These are phyloP conservation scores for Scleroderma citrinum DNA, from an alignment of 768 basidiomycete species.

Conservation along the genomic window DNA sequence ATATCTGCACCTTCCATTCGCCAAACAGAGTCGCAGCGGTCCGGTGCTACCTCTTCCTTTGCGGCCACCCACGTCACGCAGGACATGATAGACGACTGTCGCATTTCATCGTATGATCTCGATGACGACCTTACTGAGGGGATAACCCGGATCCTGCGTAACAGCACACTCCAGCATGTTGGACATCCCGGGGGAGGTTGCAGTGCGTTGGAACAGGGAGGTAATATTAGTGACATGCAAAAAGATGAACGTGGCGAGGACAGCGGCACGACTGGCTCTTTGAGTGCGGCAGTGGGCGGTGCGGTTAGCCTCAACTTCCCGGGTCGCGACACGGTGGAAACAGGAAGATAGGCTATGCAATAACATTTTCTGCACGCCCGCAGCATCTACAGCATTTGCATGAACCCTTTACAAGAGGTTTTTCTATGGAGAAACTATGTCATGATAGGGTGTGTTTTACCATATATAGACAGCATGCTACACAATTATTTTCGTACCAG, in stretches of 20 bases:
- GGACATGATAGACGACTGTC: slow-evolving; percentile 18
- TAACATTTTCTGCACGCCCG: neutral
- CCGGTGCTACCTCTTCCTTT: neutral
- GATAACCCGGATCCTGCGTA: neutral
- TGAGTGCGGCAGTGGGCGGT: neutral
- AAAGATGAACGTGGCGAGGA: neutral
- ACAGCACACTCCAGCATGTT: neutral
- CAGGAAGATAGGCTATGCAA: neutral
- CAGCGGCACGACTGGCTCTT: neutral
- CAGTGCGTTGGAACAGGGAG: no score
- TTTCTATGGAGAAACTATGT: no score
- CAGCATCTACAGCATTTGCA: neutral
- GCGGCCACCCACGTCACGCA: slow-evolving; percentile 19
- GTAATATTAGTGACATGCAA: no score
- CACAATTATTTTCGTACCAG: neutral
- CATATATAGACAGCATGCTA: neutral
- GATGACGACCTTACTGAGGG: slow-evolving; percentile 6
- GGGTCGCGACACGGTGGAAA: neutral
- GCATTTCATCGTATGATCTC: slow-evolving; percentile 20
- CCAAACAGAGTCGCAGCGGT: no score
- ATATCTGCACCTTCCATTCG: no score
- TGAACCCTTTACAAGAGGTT: no score
- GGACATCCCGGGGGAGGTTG: no score
- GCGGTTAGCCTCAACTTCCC: neutral
- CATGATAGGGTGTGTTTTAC: neutral